Conservation (phyloP, 345 rosid species). For the Pistacia vera region DNA sequence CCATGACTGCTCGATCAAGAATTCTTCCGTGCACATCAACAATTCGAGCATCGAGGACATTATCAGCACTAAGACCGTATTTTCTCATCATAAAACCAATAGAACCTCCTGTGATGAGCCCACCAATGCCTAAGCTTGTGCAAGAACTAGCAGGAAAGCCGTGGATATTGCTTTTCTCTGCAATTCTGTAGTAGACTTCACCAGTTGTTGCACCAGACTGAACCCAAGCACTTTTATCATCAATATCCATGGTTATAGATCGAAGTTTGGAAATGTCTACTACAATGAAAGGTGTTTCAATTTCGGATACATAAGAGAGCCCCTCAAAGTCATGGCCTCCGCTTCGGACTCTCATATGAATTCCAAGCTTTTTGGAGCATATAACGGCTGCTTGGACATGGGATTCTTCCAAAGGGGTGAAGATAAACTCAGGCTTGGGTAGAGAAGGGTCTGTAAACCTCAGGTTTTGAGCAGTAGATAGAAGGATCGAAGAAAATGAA, state of each 20-base stretch:
- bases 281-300: constrained; percentile 2
- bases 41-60: constrained; percentile 41
- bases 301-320: constrained; percentile 33
- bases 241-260: background rate
- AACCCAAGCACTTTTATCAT: background rate
- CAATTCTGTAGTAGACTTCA: constrained; percentile 37
- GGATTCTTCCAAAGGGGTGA: constrained; percentile 24
- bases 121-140: constrained; percentile 37
- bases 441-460: constrained; percentile 15
- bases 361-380: constrained; percentile 26
- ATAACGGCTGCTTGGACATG: constrained; percentile 35
- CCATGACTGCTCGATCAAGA: constrained; percentile 35
- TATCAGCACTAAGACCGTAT: constrained; percentile 45
- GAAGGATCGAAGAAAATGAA: constrained; percentile 23
- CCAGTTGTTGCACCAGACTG: constrained; percentile 24
- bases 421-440: constrained; percentile 31
- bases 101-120: constrained; percentile 35
- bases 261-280: background rate
- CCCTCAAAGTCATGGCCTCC: constrained; percentile 48
- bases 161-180: constrained; percentile 29
- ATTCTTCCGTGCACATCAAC: constrained; percentile 34
- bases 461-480: constrained; percentile 21
- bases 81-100: constrained; percentile 23
- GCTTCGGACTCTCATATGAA: constrained; percentile 35
- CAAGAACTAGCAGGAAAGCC: constrained; percentile 42